A percentile compares a stretch with the other conserved stretches of the same genome.
Conservation (phyloP, 495 filamentous ascomycete species). For the Podospora conica region DNA sequence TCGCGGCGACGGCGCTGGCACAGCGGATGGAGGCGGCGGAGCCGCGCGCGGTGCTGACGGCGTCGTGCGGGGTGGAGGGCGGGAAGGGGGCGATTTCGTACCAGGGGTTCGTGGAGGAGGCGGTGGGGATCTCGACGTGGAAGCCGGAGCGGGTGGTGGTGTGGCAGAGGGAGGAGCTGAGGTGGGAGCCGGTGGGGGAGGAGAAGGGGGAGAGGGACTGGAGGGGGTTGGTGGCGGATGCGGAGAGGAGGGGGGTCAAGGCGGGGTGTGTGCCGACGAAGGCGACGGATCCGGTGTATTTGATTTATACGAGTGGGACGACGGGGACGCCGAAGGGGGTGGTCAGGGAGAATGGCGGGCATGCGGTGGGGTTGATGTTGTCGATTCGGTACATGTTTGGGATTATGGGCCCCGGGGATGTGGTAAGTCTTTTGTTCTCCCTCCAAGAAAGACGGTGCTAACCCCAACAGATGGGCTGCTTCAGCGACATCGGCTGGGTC, state of each 20-base stretch:
- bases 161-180: conserved; percentile 70
- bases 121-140: conserved; percentile 50
- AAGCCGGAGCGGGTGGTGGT: conserved; percentile 64
- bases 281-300: conserved; percentile 73
- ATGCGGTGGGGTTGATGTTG: conserved; percentile 78
- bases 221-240: conserved; percentile 67
- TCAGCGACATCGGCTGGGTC: conserved; percentile 77
- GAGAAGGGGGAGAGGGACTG: conserved; percentile 66
- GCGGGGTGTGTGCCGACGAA: conserved; percentile 68
- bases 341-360: conserved; percentile 73
- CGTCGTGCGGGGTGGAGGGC: conserved; percentile 89
- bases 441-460: background rate
- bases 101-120: conserved; percentile 64
- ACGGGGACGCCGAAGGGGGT: conserved; percentile 89
- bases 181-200: conserved; percentile 63
- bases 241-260: conserved; percentile 54
- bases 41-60: conserved; percentile 73
- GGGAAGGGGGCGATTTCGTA: conserved; percentile 68
- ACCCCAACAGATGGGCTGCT: conserved; percentile 24
- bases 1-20: conserved; percentile 71
- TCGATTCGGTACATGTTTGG: conserved; percentile 74
- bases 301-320: conserved; percentile 83
- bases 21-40: conserved; percentile 82
- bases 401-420: conserved; percentile 72
- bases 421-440: conserved; percentile 43